phyloP scores from a whole-genome alignment of 495 filamentous ascomycete species.

The Tuber microsphaerosporum region DNA sequence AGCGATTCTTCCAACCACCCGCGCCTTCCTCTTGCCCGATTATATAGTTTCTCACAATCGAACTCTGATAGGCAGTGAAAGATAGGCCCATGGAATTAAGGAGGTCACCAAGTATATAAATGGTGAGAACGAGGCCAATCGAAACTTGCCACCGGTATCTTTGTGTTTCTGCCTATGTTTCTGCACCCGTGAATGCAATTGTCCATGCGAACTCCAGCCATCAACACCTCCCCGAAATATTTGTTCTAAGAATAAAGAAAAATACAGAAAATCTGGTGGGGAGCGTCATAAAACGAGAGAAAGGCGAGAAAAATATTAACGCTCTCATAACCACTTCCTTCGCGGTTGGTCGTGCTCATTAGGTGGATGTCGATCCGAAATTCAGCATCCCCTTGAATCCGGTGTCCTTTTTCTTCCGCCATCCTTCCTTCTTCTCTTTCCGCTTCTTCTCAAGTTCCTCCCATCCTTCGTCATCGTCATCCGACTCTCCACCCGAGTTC shows the following conservation, averaged over 20 bases:
- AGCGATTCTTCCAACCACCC: background rate
- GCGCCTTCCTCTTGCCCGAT: background rate
- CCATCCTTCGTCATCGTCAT: slow-evolving; percentile 39
- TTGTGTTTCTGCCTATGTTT: slow-evolving; percentile 20
- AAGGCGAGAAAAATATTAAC: slow-evolving; percentile 24
- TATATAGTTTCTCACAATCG: background rate
- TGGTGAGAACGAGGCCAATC: slow-evolving; percentile 30
- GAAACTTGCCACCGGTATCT: slow-evolving; percentile 31
- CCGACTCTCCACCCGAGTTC: slow-evolving; percentile 29
- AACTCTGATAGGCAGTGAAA: background rate
- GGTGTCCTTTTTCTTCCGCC: slow-evolving; percentile 40
- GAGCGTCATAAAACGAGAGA: slow-evolving; percentile 30
- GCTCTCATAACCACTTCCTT: slow-evolving; percentile 7
- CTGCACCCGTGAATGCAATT: slow-evolving; percentile 36
- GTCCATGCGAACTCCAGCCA: slow-evolving; percentile 32
- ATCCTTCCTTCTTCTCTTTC: slow-evolving; percentile 39
- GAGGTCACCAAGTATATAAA: slow-evolving; percentile 31
- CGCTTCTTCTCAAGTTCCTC: slow-evolving; percentile 39
- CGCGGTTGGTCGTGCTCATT: slow-evolving; percentile 15
- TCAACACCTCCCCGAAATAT: slow-evolving; percentile 27
- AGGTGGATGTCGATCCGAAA: slow-evolving; percentile 31
- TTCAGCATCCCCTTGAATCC: slow-evolving; percentile 38
- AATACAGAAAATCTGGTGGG: slow-evolving; percentile 21
- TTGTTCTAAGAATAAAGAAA: slow-evolving; percentile 33
- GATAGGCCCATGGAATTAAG: background rate